Evolutionary conservation across 805 yeast genomes (phyloP).

Genomic region (Candida maris): DNA sequence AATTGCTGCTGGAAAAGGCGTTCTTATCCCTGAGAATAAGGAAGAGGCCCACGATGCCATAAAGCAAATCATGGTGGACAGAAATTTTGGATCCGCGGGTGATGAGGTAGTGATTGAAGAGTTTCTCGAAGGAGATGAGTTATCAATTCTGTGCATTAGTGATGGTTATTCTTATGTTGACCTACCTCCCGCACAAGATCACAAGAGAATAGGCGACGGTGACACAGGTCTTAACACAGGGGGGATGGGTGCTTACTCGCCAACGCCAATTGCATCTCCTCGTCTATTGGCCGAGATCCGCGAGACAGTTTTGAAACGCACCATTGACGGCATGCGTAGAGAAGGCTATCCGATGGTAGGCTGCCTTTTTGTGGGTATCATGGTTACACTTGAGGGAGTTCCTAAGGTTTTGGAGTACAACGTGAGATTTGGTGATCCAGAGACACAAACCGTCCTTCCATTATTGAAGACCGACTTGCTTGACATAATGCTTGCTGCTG

Average conservation of each 20-base stretch:
- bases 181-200: conserved; percentile 98
- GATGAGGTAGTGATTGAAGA: conserved; percentile 95
- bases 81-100: conserved; percentile 90
- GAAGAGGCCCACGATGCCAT: conserved; percentile 85
- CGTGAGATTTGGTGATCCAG: conserved; percentile 99
- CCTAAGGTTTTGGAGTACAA: conserved; percentile 96
- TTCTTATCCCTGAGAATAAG: conserved; percentile 78
- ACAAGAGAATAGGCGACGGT: conserved; percentile 90
- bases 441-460: conserved; percentile 94
- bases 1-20: conserved; percentile 98
- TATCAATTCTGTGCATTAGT: conserved; percentile 83
- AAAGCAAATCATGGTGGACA: conserved; percentile 83
- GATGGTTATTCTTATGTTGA: conserved; percentile 92
- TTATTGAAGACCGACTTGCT: conserved; percentile 88
- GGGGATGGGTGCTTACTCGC: conserved; percentile 99
- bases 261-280: conserved; percentile 92
- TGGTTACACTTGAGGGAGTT: conserved; percentile 73
- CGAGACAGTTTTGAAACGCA: conserved; percentile 75
- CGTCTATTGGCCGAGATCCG: conserved; percentile 67
- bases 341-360: conserved; percentile 97
- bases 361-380: conserved; percentile 90
- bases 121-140: conserved; percentile 93
- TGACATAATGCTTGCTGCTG: conserved; percentile 87
- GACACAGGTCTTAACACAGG: conserved; percentile 97
- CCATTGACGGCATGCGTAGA: conserved; percentile 92